phyloP scores from a whole-genome alignment of 192 early-diverging fungal genomes.

The Coemansia sp. region DNA sequence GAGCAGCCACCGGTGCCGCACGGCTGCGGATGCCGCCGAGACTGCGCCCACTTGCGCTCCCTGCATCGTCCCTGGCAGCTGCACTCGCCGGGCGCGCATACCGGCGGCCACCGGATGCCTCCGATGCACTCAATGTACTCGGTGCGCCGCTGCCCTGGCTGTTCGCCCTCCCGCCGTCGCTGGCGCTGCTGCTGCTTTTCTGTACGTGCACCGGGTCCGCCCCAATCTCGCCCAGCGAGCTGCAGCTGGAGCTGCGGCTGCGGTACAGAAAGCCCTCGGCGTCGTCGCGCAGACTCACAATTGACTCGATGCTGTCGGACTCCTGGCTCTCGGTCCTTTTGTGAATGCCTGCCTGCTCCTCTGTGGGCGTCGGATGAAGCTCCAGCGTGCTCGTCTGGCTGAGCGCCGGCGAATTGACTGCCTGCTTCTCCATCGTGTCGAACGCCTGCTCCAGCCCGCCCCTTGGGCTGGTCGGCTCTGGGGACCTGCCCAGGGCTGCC shows the following conservation, averaged over 20 bases:
- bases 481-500: background rate
- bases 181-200: background rate
- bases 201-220: constrained; percentile 24
- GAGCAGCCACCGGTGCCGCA: constrained; percentile 7
- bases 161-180: background rate
- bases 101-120: no score
- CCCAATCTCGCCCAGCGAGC: constrained; percentile 8
- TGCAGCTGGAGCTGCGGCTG: constrained; percentile 8
- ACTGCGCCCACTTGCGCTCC: constrained; percentile 1
- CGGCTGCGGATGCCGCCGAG: constrained; percentile 40
- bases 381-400: constrained; percentile 27
- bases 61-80: no score
- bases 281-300: constrained; percentile 5
- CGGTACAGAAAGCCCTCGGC: constrained; percentile 5
- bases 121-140: no score
- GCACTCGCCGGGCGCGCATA: no score
- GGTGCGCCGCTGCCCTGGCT: background rate
- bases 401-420: constrained; percentile 21
- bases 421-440: background rate
- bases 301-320: no score
- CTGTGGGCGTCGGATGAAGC: no score
- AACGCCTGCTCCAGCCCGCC: background rate
- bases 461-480: background rate
- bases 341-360: no score
- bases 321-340: no score